Evolutionary conservation across 140 eudicot species (phyloP), one percentile per base, ranked within the genome.

Genomic region (Cichorium intybus): DNA sequence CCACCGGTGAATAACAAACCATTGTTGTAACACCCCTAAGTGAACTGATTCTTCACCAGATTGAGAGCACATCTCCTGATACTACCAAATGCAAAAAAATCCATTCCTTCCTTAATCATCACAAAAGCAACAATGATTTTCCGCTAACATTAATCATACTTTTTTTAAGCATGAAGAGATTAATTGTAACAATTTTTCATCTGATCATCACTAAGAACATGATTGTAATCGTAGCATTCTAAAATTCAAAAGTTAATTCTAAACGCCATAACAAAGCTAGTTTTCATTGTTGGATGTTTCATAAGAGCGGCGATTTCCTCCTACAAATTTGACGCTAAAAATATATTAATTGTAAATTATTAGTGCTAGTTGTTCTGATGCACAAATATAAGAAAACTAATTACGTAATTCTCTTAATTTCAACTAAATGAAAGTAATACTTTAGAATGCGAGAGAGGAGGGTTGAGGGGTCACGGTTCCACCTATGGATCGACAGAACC

Each of bases 1-100:
- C 98, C 98, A 92, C 98, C 98, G 88, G 26, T 88, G 93, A 58
- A 70, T 34, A 15, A 96, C 96, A 62, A 88, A 85, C 96, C 98
- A 92, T 74, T 92, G 90, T 66, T 88, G 96, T 71, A 92, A 16
- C 4, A 92, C 86, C 5, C 98, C 98, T 50, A 92, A 68, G 55
- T 92, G 96, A 22, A 75, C 79, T 0, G 84, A 26, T 72, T 84
- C 95, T 41, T 79, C 84, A 16, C 14, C 79, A 1, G 74, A 75
- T 50, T 69, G 95, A 85, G 4, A 92, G 76, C 5, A 92, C 98
- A 71, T 92, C 98, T 62, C 98, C 98, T 92, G 79, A 27, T 24
- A 54, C 49, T 57, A 35, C n/a, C 58, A 27, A 62, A 27, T 62
- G 24, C 17, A 16, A 21, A 53, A 24, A 24, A 17, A n/a, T n/a